Evolutionary conservation across 441 rosid species (phyloP), one percentile per base, ranked within the genome.

Genomic region (Gossypium trilobum): DNA sequence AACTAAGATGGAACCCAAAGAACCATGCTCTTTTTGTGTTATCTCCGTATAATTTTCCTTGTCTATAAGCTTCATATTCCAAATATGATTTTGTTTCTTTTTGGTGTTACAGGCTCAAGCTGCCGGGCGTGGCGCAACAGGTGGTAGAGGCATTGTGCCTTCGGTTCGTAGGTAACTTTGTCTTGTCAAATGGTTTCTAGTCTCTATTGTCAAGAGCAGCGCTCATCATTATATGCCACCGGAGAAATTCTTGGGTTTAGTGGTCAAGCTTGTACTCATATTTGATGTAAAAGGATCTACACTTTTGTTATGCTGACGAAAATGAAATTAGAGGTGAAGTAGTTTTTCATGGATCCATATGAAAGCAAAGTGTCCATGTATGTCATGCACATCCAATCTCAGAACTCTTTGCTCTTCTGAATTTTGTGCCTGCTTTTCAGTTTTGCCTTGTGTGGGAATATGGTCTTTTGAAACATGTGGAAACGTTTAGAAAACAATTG

Each of bases 91-190:
- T 23, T 0, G 9, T 62, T 62, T 9, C 4, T 4, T 23, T 6
- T 20, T 64, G 62, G 22, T 60, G 39, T 70, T 54, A 73, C 82
- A 92, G 97, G 91, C 85, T 69, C 92, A 86, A 69, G 85, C 88
- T 77, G 76, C 96, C 33, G 94, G 96, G 25, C 97, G 97, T 56
- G 96, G 91, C 78, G 78, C 78, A 73, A 73, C 88, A 22, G 88
- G 85, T 13, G 92, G 97, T 64, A 87, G 94, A 77, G 97, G 96
- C 1, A 85, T 68, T 7, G 92, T 75, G 56, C 92, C 93, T 48
- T 86, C 96, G 51, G 91, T 89, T 75, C 85, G 95, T 70, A 82
- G 93, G 87, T 92, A 75, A 85, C 62, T 74, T 31, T 36, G 27
- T 42, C 46, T 39, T 17, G 44, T 48, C 25, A 46, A 59, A 23